Evolutionary conservation across 768 basidiomycete genomes (phyloP), one percentile per base, ranked within the genome.

Genomic region (Auriscalpium orientale): DNA sequence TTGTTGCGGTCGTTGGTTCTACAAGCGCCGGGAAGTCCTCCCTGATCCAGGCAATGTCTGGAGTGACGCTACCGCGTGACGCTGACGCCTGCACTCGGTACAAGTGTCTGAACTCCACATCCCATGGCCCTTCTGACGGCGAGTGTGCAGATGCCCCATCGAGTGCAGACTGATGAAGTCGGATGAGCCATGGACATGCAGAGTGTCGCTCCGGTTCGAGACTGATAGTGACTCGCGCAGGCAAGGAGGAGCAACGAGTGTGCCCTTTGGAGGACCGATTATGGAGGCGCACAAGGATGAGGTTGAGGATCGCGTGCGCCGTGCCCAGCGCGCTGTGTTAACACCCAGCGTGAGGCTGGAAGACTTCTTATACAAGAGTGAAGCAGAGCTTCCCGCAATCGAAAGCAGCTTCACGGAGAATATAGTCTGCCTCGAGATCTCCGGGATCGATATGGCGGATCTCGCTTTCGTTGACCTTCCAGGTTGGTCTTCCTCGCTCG

Each of bases 21-120:
- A 70, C 71, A 44, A 66, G 64, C 36, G 65, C 65, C 2, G 70
- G 70, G 1, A 71, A 71, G 37, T 67, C 66, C 7, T 71, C 70
- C 10, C 52, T 70, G 3, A 70, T 71, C 34, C 66, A 71, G 36
- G 61, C 65, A 13, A 68, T 67, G 22, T 64, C 66, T 0, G 59
- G 66, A 40, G 57, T 68, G 8, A 59, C 57, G 0, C 54, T 70
- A 20, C 64, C 68, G 18, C 61, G 64, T 13, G 65, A 62, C 9
- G 58, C 58, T 1, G 67, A 65, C 4, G 63, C 69, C 15, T 70
- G 69, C 35, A 70, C 69, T 5, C 54, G 69, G 69, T 68, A 21
- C 12, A 54, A 10, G 1, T 38, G 11, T 35, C 20, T 46, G 10
- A 9, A 62, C 0, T 13, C 33, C 34, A 49, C 35, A 21, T 28